A percentile compares a stretch with the other conserved stretches of the same genome.
Evolutionary conservation across 1,284 basidiomycete genomes (phyloP).

Genomic region (Cutaneotrichosporon mucoides): DNA sequence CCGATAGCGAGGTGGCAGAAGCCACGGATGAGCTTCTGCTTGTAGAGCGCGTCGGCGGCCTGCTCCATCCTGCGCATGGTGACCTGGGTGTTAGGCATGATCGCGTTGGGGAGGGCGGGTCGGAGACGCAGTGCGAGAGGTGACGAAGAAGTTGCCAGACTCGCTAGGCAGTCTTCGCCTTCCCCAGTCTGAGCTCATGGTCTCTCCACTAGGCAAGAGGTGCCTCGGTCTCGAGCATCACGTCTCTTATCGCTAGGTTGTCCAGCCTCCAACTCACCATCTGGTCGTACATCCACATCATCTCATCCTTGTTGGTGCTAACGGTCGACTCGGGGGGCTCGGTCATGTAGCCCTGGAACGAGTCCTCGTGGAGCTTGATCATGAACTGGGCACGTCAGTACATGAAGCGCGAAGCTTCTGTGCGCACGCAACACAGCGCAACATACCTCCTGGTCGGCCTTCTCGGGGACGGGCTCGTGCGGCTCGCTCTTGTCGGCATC

Average conservation of each 20-base stretch:
- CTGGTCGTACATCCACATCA: slow-evolving; percentile 83
- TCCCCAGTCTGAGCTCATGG: too few species aligned
- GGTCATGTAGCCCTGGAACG: slow-evolving; percentile 76
- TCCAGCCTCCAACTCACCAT: slow-evolving; percentile 56
- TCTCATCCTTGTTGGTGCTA: slow-evolving; percentile 76
- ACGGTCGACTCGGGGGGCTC: slow-evolving; percentile 77
- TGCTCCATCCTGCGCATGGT: slow-evolving; percentile 96
- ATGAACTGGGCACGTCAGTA: slow-evolving; percentile 55
- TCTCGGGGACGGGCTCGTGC: slow-evolving; percentile 30
- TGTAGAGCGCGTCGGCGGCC: slow-evolving; percentile 88
- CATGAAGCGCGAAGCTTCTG: background rate
- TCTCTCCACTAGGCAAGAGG: too few species aligned
- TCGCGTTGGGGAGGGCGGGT: too few species aligned
- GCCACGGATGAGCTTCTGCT: slow-evolving; percentile 88
- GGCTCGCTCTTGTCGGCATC: slow-evolving; percentile 47
- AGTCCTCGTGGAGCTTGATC: slow-evolving; percentile 83
- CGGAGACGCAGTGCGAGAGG: too few species aligned
- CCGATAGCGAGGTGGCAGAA: slow-evolving; percentile 99
- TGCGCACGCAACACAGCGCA: background rate
- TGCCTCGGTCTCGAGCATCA: too few species aligned
- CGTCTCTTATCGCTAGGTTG: too few species aligned
- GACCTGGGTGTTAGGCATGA: slow-evolving; percentile 43
- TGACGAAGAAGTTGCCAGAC: too few species aligned
- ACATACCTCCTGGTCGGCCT: slow-evolving; percentile 30
- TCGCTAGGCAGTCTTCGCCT: too few species aligned